phyloP scores from a whole-genome alignment of 2,329 filamentous ascomycete species.

The Colletotrichum falcatum region DNA sequence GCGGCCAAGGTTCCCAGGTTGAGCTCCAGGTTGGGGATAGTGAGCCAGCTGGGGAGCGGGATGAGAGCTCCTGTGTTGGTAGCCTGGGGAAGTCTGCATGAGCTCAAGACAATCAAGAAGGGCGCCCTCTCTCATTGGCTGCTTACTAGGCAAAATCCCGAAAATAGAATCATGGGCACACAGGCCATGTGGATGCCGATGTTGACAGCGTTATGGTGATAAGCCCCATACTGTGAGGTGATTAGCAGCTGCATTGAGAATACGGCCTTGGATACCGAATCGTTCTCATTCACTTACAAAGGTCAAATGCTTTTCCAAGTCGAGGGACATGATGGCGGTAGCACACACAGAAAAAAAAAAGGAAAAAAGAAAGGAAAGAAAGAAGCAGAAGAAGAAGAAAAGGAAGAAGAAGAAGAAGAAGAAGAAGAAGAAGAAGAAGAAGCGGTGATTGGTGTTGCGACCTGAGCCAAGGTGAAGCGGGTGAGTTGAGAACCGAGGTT shows the following conservation, averaged over 20 bases:
- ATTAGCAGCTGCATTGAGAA: slow-evolving; percentile 24
- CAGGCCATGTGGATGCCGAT: slow-evolving; percentile 83
- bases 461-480: slow-evolving; percentile 19
- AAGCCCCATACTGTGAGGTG: slow-evolving; percentile 78
- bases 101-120: slow-evolving; percentile 23
- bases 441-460: slow-evolving; percentile 21
- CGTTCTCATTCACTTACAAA: slow-evolving; percentile 71
- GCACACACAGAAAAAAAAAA: too few relatives aligned
- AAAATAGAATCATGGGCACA: slow-evolving; percentile 80
- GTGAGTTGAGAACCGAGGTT: slow-evolving; percentile 33
- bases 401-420: too few relatives aligned
- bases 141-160: slow-evolving; percentile 77
- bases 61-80: slow-evolving; percentile 73
- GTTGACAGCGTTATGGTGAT: slow-evolving; percentile 84
- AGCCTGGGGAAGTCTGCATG: slow-evolving; percentile 56
- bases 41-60: slow-evolving; percentile 74
- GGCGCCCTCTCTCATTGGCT: slow-evolving; percentile 4
- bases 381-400: too few relatives aligned
- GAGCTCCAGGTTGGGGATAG: slow-evolving; percentile 73
- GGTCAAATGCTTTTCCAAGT: slow-evolving; percentile 84
- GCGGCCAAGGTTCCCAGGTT: slow-evolving; percentile 75
- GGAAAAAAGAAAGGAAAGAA: too few relatives aligned
- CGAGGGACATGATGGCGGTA: slow-evolving; percentile 69
- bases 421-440: too few relatives aligned
- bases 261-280: background rate